Conservation (phyloP, 1,284 basidiomycete species). For the Heterobasidion annosum region DNA sequence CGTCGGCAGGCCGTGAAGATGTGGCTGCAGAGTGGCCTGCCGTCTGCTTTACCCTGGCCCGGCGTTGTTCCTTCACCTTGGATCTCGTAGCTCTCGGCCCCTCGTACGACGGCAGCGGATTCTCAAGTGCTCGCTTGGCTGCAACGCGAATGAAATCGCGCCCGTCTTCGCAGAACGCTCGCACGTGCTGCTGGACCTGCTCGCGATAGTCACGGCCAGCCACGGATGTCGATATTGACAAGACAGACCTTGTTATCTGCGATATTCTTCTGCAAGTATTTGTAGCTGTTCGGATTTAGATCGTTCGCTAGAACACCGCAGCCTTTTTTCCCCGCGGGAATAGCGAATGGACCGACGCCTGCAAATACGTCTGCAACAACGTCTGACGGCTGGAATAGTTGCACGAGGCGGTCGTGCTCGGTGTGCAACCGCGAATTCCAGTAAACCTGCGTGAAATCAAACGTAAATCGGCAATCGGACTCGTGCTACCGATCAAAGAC, state of each 20-base stretch:
- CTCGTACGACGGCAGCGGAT: constrained; percentile 56
- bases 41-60: constrained; percentile 1
- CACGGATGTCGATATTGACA: not conserved
- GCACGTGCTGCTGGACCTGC: constrained; percentile 63
- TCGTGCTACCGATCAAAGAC: constrained; percentile 49
- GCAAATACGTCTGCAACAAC: constrained; percentile 93
- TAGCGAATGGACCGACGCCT: constrained; percentile 93
- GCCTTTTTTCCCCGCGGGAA: constrained; percentile 89
- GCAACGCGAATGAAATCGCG: constrained; percentile 68
- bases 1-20: not conserved
- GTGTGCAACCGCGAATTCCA: constrained; percentile 95
- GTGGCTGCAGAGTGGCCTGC: not conserved
- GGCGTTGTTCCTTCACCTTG: constrained; percentile 5
- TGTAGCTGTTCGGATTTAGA: constrained; percentile 83
- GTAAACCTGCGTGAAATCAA: constrained; percentile 94
- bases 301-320: constrained; percentile 90
- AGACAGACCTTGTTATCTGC: constrained; percentile 59
- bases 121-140: constrained; percentile 41
- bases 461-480: constrained; percentile 79
- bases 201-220: not conserved
- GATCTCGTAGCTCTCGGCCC: constrained; percentile 7
- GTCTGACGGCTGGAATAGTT: constrained; percentile 58
- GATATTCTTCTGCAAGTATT: constrained; percentile 74
- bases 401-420: constrained; percentile 84
- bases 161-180: constrained; percentile 77